Evolutionary conservation across 768 basidiomycete species (phyloP), one percentile per base, ranked within the genome.

Genomic region (Russula abietina): DNA sequence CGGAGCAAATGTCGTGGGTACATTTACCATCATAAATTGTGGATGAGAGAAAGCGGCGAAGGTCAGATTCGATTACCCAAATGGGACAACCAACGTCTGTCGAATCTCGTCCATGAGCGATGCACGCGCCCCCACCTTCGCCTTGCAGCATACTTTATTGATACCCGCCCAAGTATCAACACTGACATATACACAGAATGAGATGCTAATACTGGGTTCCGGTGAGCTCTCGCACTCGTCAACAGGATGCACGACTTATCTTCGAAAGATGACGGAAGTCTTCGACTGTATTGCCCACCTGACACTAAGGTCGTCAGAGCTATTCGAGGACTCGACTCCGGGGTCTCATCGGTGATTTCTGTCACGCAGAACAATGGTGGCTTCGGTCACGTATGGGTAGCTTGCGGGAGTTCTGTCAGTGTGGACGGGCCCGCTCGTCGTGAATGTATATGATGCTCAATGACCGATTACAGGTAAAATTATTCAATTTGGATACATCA

Each of bases 291-390:
- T 55, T 36, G 28, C 22, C 65, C 43, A n/a, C 55, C 61, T 39
- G 59, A 60, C 6, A 58, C 51, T 14, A 63, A 51, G 39, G 67
- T 68, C 14, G 48, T 60, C 49, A 66, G 48, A 24, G 67, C 67
- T 6, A 57, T 68, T 48, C 59, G 65, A 56, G 61, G 61, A n/a
- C 65, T 67, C 10, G 79, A 78, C 10, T 68, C 71, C 4, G 87
- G 89, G 65, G 75, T 92, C 26, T 85, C 88, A 0, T 90, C 87
- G 0, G 75, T 90, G 28, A 73, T 78, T 2, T 82, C 81, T 67
- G 68, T 78, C 10, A 72, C 77, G 64, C 71, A 74, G 38, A 61
- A 32, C 28, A 28, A 16, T 1, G 41, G 24, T 17, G 74, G 80
- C 32, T 64, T 79, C 16, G 73, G 78, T 50, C 77, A 80, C 57